Evolutionary conservation across 2,329 filamentous ascomycete genomes (phyloP).

Genomic region (Aschersonia sp.): DNA sequence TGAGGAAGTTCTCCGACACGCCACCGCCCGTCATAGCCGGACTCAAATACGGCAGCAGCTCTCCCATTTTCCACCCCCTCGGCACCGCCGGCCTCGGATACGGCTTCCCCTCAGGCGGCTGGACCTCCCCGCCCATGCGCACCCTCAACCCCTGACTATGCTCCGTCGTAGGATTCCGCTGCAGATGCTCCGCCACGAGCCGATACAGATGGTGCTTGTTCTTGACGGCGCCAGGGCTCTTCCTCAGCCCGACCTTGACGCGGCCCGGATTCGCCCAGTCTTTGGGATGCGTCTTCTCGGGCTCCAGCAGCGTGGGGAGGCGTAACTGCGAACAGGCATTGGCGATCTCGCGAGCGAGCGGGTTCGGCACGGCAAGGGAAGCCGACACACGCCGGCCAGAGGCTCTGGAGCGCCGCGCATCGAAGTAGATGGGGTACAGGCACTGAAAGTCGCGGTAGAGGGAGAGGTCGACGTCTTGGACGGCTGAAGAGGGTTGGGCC

Average conservation of each 20-base stretch:
- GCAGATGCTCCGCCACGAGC: conserved; percentile 63
- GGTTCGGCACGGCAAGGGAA: conserved; percentile 64
- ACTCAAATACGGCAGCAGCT: conserved; percentile 73
- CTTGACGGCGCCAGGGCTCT: conserved; percentile 38
- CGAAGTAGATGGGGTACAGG: conserved; percentile 94
- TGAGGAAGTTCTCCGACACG: conserved; percentile 85
- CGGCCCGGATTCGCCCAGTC: conserved; percentile 96
- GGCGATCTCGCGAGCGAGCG: conserved; percentile 78
- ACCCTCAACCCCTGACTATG: conserved; percentile 53
- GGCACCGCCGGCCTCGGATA: conserved; percentile 64
- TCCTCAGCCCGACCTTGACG: conserved; percentile 65
- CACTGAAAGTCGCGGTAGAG: conserved; percentile 69
- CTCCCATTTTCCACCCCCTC: conserved; percentile 80
- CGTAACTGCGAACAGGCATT: conserved; percentile 66
- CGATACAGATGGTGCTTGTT: conserved; percentile 80
- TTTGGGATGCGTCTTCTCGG: conserved; percentile 83
- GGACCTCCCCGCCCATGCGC: conserved; percentile 57
- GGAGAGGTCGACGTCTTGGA: conserved; percentile 29
- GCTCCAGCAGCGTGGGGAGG: conserved; percentile 68
- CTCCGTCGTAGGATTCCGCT: conserved; percentile 63
- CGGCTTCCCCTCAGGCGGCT: conserved; percentile 45
- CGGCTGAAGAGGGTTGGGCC: too few relatives aligned
- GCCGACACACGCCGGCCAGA: conserved; percentile 68
- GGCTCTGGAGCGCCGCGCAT: conserved; percentile 56
- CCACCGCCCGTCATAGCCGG: conserved; percentile 85